Conservation (phyloP, 176 grass and related monocot species). For the Cocos nucifera region DNA sequence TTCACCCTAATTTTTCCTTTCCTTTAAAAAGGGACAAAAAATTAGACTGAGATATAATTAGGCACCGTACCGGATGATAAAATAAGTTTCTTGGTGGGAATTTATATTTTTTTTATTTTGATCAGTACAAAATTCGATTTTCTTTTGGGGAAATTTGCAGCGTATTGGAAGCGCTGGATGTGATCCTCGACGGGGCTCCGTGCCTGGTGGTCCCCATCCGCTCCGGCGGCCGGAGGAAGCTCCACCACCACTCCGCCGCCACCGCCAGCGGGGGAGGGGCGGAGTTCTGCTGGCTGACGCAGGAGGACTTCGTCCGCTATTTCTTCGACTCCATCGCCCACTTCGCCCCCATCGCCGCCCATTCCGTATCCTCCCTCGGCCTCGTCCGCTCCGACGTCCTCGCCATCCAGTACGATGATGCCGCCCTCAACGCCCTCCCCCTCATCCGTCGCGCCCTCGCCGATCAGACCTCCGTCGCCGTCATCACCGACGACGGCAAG, state of each 20-base stretch:
- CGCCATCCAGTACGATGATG: conserved; percentile 36
- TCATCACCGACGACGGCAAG: conserved; percentile 38
- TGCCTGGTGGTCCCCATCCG: conserved; percentile 47
- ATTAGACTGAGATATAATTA: too few species aligned
- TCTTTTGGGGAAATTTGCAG: conserved; percentile 21
- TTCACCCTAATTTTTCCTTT: too few species aligned
- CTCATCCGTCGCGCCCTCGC: conserved; percentile 44
- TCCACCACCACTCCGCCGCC: neutral
- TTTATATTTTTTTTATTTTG: too few species aligned
- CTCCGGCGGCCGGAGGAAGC: conserved; percentile 26
- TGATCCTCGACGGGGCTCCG: conserved; percentile 51
- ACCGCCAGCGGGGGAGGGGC: neutral
- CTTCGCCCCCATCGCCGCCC: conserved; percentile 55
- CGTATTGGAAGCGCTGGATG: conserved; percentile 67
- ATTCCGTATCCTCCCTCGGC: conserved; percentile 50
- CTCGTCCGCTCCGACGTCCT: conserved; percentile 54
- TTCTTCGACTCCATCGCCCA: conserved; percentile 71
- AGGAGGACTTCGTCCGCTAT: conserved; percentile 82
- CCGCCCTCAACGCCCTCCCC: conserved; percentile 53
- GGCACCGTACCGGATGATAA: too few species aligned
- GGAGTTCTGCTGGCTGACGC: conserved; percentile 75
- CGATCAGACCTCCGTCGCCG: conserved; percentile 41
- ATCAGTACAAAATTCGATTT: neutral
- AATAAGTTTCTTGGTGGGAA: too few species aligned
- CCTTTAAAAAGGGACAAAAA: too few species aligned